Evolutionary conservation across 78 protist species (phyloP).

Genomic region (Chrysochromulina parva): DNA sequence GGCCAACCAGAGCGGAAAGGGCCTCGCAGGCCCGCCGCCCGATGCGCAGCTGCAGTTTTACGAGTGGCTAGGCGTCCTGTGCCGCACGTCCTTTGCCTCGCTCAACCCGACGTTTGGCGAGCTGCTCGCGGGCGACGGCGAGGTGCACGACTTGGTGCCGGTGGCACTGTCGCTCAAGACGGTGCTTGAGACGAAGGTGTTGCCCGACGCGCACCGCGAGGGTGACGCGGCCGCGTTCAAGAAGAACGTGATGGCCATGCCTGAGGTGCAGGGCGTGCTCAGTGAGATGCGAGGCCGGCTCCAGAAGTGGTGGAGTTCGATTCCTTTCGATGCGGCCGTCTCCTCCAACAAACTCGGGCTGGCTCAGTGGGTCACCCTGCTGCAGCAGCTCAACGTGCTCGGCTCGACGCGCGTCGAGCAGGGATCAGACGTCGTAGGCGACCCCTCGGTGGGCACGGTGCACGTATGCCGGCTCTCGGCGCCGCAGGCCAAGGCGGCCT

Average conservation of each 20-base stretch:
- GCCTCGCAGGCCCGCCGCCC: not conserved
- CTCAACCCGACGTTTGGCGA: not conserved
- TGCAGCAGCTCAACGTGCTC: too few species aligned
- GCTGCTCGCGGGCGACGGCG: not conserved
- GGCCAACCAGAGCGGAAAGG: not conserved
- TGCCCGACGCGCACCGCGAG: not conserved
- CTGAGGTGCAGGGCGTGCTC: too few species aligned
- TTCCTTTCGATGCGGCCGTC: too few species aligned
- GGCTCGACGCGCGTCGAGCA: too few species aligned
- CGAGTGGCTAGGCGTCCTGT: not conserved
- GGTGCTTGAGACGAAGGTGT: not conserved
- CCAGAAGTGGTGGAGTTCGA: too few species aligned
- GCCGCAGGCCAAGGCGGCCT: too few species aligned
- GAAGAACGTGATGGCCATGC: not conserved
- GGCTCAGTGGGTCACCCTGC: too few species aligned
- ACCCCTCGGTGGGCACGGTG: too few species aligned
- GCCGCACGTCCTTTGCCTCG: not conserved
- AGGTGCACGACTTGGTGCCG: not conserved
- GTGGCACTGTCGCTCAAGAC: not conserved
- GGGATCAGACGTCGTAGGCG: too few species aligned
- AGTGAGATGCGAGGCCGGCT: too few species aligned
- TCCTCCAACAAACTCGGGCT: too few species aligned
- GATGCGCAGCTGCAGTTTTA: not conserved
- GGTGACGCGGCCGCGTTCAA: not conserved
- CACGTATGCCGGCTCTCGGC: too few species aligned